These are phyloP conservation scores for Cyberlindnera meyerae DNA, from an alignment of 805 yeast species.

Conservation along the genomic window DNA sequence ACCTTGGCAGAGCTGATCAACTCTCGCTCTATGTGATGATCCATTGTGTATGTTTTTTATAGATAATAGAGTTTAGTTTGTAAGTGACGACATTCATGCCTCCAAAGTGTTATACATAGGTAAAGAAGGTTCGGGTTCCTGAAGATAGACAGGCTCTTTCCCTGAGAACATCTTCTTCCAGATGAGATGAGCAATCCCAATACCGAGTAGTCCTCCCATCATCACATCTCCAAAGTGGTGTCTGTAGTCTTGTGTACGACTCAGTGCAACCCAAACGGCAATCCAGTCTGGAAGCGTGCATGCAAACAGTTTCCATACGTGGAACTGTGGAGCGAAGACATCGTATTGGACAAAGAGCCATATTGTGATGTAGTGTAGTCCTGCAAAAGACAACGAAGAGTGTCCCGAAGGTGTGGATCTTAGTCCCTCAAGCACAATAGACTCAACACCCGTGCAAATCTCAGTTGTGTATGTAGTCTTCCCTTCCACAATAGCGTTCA, in stretches of 20 bases:
- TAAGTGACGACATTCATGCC: background rate
- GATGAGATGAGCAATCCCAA: conserved; percentile 11
- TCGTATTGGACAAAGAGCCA: conserved; percentile 42
- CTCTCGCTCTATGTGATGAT: background rate
- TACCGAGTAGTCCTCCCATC: conserved; percentile 69
- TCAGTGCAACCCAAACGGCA: conserved; percentile 72
- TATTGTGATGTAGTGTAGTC: conserved; percentile 53
- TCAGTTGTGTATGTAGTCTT: conserved; percentile 30
- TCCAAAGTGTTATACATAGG: conserved; percentile 14
- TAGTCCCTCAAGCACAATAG: conserved; percentile 57
- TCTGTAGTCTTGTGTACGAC: conserved; percentile 86
- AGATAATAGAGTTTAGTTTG: background rate
- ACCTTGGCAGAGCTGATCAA: conserved; percentile 9
- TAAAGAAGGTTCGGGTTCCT: conserved; percentile 7
- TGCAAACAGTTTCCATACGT: conserved; percentile 54
- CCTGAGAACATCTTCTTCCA: conserved; percentile 20
- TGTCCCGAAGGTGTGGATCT: conserved; percentile 83
- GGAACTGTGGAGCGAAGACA: conserved; percentile 25
- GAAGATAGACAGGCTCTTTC: conserved; percentile 17
- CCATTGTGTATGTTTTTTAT: background rate
- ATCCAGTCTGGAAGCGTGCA: conserved; percentile 53
- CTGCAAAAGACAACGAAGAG: conserved; percentile 62
- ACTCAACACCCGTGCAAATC: conserved; percentile 49
- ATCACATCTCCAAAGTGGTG: conserved; percentile 86
- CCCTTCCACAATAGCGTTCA: conserved; percentile 26